Evolutionary conservation across 176 grass and related monocot species (phyloP).

Genomic region (Guadua angustifolia): DNA sequence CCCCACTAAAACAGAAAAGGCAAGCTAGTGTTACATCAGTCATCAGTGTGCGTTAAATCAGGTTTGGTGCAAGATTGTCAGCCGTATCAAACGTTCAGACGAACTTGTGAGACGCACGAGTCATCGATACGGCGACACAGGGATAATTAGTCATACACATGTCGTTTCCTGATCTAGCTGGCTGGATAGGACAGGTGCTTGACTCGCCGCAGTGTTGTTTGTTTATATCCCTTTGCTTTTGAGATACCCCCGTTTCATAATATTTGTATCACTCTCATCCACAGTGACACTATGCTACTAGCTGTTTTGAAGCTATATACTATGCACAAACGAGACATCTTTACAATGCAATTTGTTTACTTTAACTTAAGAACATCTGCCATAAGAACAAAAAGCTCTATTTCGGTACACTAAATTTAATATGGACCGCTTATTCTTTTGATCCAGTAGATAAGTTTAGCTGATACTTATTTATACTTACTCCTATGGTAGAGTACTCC

Average conservation of each 20-base stretch:
- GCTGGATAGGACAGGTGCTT: neutral
- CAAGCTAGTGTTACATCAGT: neutral
- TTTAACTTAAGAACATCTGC: neutral
- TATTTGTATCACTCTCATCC: neutral
- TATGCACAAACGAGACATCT: neutral
- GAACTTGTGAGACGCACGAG: too few relatives aligned
- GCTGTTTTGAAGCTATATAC: neutral
- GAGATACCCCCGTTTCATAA: neutral
- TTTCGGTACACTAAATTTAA: too few relatives aligned
- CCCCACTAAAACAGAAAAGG: neutral
- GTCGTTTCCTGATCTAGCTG: neutral
- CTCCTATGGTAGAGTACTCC: too few relatives aligned
- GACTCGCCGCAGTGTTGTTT: neutral
- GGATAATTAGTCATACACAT: neutral
- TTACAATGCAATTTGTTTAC: neutral
- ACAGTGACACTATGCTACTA: neutral
- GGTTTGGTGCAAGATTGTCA: constrained; percentile 14
- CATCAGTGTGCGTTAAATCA: neutral
- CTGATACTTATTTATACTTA: too few relatives aligned
- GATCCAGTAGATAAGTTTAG: too few relatives aligned
- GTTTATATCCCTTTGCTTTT: neutral
- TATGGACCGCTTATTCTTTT: too few relatives aligned
- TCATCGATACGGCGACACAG: neutral
- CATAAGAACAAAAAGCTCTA: neutral
- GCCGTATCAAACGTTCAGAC: neutral